Conservation (phyloP, 768 basidiomycete species). For the Boletus barrowsii region DNA sequence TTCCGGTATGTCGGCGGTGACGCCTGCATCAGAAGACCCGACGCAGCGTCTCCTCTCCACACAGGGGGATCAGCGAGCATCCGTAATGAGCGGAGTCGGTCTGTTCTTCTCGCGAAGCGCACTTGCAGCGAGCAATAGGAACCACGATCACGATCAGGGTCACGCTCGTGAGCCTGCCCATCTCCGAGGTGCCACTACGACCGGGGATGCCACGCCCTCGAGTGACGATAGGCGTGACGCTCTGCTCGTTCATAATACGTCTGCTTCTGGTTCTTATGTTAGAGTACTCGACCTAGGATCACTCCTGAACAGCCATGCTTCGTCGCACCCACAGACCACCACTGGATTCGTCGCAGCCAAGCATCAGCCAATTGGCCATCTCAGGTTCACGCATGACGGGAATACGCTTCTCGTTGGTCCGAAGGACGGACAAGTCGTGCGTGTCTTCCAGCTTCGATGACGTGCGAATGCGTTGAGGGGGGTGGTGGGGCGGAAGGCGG, state of each 20-base stretch:
- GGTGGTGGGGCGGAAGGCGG: neutral
- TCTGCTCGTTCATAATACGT: constrained; percentile 1
- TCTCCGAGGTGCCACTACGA: constrained; percentile 21
- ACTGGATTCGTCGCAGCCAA: constrained; percentile 36
- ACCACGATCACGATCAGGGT: constrained; percentile 8
- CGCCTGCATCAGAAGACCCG: constrained; percentile 5
- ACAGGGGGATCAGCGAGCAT: constrained; percentile 20
- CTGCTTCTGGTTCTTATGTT: constrained; percentile 42
- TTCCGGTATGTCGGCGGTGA: constrained; percentile 8
- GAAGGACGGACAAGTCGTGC: constrained; percentile 51
- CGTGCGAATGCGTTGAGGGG: constrained; percentile 15
- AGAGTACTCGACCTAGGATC: constrained; percentile 52
- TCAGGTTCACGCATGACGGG: constrained; percentile 41
- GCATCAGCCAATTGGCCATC: constrained; percentile 44
- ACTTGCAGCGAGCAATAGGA: constrained; percentile 38
- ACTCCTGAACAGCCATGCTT: constrained; percentile 19
- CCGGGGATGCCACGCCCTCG: constrained; percentile 10
- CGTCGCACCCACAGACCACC: constrained; percentile 16
- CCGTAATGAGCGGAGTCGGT: constrained; percentile 27
- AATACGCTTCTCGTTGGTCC: constrained; percentile 33
- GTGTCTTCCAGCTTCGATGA: constrained; percentile 43
- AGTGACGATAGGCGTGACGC: constrained; percentile 11
- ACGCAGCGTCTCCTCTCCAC: constrained; percentile 18
- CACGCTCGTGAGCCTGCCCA: constrained; percentile 1
- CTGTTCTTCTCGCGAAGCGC: constrained; percentile 63